A percentile compares a stretch with the other conserved stretches of the same genome.
Conservation (phyloP, 2,329 filamentous ascomycete species). For the Fusarium sp. region DNA sequence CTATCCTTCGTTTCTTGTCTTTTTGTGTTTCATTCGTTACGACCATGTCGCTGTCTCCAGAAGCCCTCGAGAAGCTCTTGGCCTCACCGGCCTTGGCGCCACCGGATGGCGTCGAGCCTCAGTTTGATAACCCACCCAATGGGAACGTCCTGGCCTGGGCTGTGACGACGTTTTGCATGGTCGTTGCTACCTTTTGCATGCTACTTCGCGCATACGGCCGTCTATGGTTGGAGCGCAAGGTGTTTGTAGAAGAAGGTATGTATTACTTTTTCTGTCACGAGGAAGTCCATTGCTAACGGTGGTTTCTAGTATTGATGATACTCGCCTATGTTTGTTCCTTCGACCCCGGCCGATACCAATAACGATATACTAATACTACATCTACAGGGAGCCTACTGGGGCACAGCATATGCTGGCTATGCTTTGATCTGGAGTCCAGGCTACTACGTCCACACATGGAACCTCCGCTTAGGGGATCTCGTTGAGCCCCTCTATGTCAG, state of each 20-base stretch:
- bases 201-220: constrained; percentile 17
- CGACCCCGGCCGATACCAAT: neutral
- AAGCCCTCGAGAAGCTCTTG: constrained; percentile 17
- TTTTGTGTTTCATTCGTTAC: too few species aligned
- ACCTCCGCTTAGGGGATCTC: constrained; percentile 19
- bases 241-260: constrained; percentile 22
- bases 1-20: too few species aligned
- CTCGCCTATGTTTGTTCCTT: constrained; percentile 17
- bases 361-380: constrained; percentile 7
- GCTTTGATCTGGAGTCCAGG: constrained; percentile 19
- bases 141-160: constrained; percentile 15
- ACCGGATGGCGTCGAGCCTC: constrained; percentile 16
- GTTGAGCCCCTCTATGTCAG: constrained; percentile 21
- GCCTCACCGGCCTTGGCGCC: constrained; percentile 18
- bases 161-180: constrained; percentile 21
- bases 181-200: constrained; percentile 21
- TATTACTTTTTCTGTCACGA: neutral
- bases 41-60: constrained; percentile 3
- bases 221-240: constrained; percentile 7
- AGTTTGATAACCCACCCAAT: constrained; percentile 30
- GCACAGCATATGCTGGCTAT: constrained; percentile 21
- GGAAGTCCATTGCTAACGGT: neutral
- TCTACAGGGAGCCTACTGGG: constrained; percentile 26
- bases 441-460: constrained; percentile 30
- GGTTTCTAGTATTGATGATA: constrained; percentile 20